A percentile compares a stretch with the other conserved stretches of the same genome.
Evolutionary conservation across 2,329 filamentous ascomycete genomes (phyloP).

Genomic region (Ramularia collo-cygni): DNA sequence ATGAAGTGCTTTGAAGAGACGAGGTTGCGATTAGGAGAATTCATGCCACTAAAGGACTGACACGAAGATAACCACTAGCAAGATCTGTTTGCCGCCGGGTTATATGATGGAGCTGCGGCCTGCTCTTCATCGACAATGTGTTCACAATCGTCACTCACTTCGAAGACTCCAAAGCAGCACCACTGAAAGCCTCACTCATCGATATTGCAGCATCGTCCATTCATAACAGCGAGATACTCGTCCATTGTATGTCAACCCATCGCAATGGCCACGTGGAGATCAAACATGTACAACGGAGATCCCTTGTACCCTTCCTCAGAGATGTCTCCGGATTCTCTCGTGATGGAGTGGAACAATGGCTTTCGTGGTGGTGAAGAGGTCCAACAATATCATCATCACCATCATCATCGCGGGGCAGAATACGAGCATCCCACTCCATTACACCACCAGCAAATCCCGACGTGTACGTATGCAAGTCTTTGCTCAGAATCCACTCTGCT

Average conservation of each 20-base stretch:
- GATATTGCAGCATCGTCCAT: too few relatives aligned
- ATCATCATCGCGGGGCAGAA: conserved; percentile 3
- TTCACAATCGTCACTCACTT: not conserved
- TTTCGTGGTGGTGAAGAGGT: conserved; percentile 5
- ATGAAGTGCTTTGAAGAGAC: too few relatives aligned
- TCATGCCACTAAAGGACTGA: too few relatives aligned
- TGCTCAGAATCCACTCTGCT: not conserved
- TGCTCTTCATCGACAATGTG: not conserved
- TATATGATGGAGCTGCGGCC: not conserved
- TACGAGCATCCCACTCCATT: not conserved
- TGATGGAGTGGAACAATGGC: conserved; percentile 9
- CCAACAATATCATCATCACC: conserved; percentile 4
- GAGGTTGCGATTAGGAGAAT: too few relatives aligned
- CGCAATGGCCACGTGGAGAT: conserved; percentile 6
- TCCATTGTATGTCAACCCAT: too few relatives aligned
- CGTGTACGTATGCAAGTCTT: too few relatives aligned
- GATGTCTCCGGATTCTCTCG: conserved; percentile 11
- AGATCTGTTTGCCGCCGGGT: too few relatives aligned
- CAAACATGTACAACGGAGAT: conserved; percentile 6
- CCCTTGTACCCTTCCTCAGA: conserved; percentile 12
- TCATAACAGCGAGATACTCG: too few relatives aligned
- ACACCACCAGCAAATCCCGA: not conserved
- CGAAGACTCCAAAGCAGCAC: conserved; percentile 3
- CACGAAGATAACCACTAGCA: too few relatives aligned
- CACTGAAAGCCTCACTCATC: not conserved